These are phyloP conservation scores for Dillenia turbinata DNA, from an alignment of 164 flowering plant genomes.

Conservation along the genomic window DNA sequence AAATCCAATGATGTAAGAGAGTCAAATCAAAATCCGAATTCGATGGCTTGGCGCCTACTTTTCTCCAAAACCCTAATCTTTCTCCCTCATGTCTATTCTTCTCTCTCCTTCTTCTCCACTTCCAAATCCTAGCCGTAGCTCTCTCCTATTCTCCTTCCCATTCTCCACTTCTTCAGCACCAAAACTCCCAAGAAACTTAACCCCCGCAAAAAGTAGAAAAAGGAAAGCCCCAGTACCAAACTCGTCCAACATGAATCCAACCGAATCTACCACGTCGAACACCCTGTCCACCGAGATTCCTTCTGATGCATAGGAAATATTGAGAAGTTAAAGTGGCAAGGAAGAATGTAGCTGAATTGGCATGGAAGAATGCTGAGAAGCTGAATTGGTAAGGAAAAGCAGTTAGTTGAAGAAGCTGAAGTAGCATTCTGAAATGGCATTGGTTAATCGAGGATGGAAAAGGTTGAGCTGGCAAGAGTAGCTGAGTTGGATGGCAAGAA, in stretches of 20 bases:
- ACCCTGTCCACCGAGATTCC: constrained; percentile 45
- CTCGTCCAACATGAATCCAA: constrained; percentile 45
- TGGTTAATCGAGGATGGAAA: no score
- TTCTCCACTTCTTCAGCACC: constrained; percentile 70
- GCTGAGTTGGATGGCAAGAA: no score
- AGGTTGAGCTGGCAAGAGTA: no score
- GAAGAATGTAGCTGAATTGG: no score
- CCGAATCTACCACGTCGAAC: constrained; percentile 46
- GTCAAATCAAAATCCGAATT: neutral
- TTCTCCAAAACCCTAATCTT: constrained; percentile 6
- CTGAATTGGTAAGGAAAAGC: no score
- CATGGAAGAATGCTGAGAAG: no score
- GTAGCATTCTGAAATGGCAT: no score
- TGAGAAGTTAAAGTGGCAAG: neutral
- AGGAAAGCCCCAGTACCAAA: constrained; percentile 50
- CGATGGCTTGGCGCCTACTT: constrained; percentile 46
- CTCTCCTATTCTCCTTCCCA: constrained; percentile 12
- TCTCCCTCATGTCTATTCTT: neutral
- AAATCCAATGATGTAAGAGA: neutral
- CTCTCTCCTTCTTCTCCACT: neutral
- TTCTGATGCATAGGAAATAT: no score
- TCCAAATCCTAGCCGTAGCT: constrained; percentile 22
- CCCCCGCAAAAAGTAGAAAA: constrained; percentile 35
- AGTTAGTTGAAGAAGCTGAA: no score
- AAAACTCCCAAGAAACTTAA: constrained; percentile 53